Evolutionary conservation across 2,329 filamentous ascomycete species (phyloP).

Genomic region (Phyllosticta citribraziliensis): DNA sequence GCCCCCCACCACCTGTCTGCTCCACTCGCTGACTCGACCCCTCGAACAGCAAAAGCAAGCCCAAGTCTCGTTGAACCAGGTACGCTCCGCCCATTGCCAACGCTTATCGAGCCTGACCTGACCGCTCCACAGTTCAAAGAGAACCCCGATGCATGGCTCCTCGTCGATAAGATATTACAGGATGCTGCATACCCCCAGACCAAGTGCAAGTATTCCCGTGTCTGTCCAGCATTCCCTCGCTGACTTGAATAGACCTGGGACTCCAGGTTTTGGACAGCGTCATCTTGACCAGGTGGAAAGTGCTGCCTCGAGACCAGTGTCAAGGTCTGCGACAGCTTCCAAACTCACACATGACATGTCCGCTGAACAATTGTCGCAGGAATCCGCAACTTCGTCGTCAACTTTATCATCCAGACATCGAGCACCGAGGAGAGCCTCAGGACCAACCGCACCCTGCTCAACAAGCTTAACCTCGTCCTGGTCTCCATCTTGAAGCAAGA

Average conservation of each 20-base stretch:
- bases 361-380: conserved; percentile 44
- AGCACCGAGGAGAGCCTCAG: conserved; percentile 80
- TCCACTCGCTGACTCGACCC: conserved; percentile 23
- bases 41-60: conserved; percentile 80
- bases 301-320: conserved; percentile 90
- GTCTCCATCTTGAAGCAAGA: conserved; percentile 98
- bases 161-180: conserved; percentile 93
- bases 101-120: conserved; percentile 1
- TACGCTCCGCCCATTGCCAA: conserved; percentile 34
- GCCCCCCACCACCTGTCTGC: not conserved
- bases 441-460: conserved; percentile 77
- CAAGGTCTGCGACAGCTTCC: conserved; percentile 50
- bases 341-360: not conserved
- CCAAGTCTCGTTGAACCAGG: conserved; percentile 86
- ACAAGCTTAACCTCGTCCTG: conserved; percentile 96
- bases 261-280: conserved; percentile 96
- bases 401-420: conserved; percentile 94
- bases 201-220: conserved; percentile 61
- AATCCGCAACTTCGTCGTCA: conserved; percentile 97
- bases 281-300: conserved; percentile 98
- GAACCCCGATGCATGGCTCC: conserved; percentile 93
- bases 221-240: not conserved
- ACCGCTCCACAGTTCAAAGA: conserved; percentile 72
- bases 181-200: conserved; percentile 90
- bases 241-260: conserved; percentile 58